Conservation (phyloP, 2,329 filamentous ascomycete species). For the Claviceps citrina region DNA sequence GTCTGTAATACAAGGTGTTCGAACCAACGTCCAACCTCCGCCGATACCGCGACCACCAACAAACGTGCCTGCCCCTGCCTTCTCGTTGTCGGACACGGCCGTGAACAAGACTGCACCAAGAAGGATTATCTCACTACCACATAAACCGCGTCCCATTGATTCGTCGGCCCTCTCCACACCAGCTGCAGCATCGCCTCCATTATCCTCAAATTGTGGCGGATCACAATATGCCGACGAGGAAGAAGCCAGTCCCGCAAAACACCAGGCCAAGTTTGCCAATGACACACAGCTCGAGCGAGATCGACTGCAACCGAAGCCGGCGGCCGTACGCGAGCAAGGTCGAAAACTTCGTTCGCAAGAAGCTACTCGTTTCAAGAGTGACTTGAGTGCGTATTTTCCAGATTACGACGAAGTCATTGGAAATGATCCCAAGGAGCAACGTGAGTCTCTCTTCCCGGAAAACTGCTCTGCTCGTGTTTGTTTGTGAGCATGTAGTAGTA, state of each 20-base stretch:
- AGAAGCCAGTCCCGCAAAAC: conserved; percentile 27
- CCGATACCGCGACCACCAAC: conserved; percentile 14
- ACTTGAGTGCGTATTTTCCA: conserved; percentile 77
- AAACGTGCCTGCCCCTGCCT: conserved; percentile 7
- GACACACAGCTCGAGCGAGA: conserved; percentile 47
- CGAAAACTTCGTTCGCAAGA: conserved; percentile 75
- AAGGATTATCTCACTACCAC: neutral
- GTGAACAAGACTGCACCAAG: conserved; percentile 1
- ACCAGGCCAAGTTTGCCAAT: conserved; percentile 44
- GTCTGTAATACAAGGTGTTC: conserved; percentile 15
- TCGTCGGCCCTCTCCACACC: conserved; percentile 4
- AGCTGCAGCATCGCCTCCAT: neutral
- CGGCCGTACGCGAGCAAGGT: conserved; percentile 44
- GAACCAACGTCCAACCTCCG: conserved; percentile 11
- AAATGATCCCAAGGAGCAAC: conserved; percentile 62
- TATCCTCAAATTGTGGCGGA: conserved; percentile 8
- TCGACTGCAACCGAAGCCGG: conserved; percentile 33
- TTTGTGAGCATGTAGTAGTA: neutral
- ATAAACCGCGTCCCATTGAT: neutral
- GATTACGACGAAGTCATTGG: conserved; percentile 92
- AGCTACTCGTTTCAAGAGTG: conserved; percentile 74
- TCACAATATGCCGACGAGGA: conserved; percentile 12
- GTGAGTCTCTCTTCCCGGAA: conserved; percentile 32
- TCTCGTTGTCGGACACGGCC: conserved; percentile 5
- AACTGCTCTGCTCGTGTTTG: neutral